Conservation (phyloP, 495 filamentous ascomycete species). For the Friedmanniomyces simplex region DNA sequence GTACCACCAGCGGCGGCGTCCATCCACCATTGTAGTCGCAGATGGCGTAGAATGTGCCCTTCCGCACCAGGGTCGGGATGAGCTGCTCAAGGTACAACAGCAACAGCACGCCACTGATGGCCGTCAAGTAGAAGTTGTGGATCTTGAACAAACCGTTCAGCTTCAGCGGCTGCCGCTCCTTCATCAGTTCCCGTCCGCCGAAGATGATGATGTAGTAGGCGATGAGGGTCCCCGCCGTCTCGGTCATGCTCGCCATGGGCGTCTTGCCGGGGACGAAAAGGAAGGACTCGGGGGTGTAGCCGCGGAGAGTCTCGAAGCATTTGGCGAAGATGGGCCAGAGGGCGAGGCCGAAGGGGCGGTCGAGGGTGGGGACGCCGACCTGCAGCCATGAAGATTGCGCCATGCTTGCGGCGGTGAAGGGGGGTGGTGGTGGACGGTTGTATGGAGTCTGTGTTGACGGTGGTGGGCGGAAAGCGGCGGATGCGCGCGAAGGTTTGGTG, state of each 20-base stretch:
- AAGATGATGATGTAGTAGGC: conserved; percentile 69
- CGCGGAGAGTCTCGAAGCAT: conserved; percentile 60
- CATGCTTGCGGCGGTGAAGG: conserved; percentile 6
- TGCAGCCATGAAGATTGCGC: conserved; percentile 28
- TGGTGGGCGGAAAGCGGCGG: background rate
- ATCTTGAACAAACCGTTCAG: conserved; percentile 60
- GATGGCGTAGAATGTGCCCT: conserved; percentile 64
- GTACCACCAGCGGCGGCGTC: conserved; percentile 62
- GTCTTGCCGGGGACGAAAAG: conserved; percentile 55
- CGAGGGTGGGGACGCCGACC: conserved; percentile 55
- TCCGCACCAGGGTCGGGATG: conserved; percentile 52
- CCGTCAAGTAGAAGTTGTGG: conserved; percentile 72
- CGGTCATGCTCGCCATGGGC: conserved; percentile 60
- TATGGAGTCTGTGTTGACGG: no score
- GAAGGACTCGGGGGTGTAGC: conserved; percentile 63
- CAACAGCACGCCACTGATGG: conserved; percentile 56
- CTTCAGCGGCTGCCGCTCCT: conserved; percentile 55
- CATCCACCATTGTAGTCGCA: conserved; percentile 64
- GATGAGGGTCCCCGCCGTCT: conserved; percentile 51
- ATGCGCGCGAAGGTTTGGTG: background rate
- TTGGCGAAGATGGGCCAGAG: conserved; percentile 93
- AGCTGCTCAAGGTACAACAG: conserved; percentile 65
- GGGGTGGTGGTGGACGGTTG: background rate
- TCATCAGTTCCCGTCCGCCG: conserved; percentile 65
- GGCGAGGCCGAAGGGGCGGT: conserved; percentile 82